phyloP scores from a whole-genome alignment of 2,329 filamentous ascomycete genomes.

The Cylindrodendrum hubeiense region DNA sequence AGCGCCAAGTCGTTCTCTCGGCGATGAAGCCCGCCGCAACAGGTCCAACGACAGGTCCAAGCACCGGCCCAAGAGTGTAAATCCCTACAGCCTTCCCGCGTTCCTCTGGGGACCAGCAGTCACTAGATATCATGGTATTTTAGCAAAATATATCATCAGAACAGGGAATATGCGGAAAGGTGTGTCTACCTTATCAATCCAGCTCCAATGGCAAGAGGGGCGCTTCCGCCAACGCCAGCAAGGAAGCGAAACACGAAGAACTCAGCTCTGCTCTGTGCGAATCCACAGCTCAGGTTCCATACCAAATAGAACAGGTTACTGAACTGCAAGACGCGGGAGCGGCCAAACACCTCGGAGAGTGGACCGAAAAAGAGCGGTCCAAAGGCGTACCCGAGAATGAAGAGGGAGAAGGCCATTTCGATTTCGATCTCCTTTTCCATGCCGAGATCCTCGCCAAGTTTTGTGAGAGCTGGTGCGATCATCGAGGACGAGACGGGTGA shows the following conservation, averaged over 20 bases:
- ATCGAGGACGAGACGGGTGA: constrained; percentile 22
- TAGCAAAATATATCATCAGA: background rate
- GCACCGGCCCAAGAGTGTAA: constrained; percentile 71
- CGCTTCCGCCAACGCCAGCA: constrained; percentile 53
- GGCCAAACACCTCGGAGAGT: constrained; percentile 62
- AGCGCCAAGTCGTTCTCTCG: constrained; percentile 50
- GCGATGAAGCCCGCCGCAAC: constrained; percentile 51
- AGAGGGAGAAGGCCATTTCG: constrained; percentile 56
- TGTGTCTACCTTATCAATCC: constrained; percentile 2
- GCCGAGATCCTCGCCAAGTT: constrained; percentile 5
- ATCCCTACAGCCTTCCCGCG: constrained; percentile 72
- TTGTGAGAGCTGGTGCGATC: constrained; percentile 13
- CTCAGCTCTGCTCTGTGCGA: constrained; percentile 55
- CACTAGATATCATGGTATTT: constrained; percentile 51
- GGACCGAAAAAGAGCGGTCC: constrained; percentile 64
- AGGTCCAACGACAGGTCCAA: constrained; percentile 63
- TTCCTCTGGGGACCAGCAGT: constrained; percentile 70
- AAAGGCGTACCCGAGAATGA: constrained; percentile 65
- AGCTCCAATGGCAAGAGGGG: constrained; percentile 10
- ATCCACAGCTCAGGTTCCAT: constrained; percentile 30
- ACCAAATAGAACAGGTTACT: constrained; percentile 62
- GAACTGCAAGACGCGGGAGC: constrained; percentile 54
- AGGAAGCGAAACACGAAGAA: constrained; percentile 62
- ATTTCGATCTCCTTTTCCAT: constrained; percentile 17
- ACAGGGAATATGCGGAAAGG: too few species aligned